Evolutionary conservation across 495 filamentous ascomycete species (phyloP).

Genomic region (Xylaria telfairii): DNA sequence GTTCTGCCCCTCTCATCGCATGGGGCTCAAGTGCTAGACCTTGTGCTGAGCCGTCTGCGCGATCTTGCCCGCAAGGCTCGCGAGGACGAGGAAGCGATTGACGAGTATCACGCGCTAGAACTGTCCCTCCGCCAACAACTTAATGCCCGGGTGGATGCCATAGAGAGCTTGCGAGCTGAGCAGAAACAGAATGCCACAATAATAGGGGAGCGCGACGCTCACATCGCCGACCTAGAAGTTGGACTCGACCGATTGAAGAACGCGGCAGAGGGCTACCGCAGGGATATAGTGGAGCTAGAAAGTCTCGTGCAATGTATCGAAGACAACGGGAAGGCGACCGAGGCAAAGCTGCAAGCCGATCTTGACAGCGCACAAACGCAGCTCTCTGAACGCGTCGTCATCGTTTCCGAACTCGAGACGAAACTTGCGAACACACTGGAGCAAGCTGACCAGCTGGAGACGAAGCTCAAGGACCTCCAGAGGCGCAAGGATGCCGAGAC

Average conservation of each 20-base stretch:
- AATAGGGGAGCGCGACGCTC: slow-evolving; percentile 45
- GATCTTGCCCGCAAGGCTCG: slow-evolving; percentile 52
- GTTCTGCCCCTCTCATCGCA: slow-evolving; percentile 50
- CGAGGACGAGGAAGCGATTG: slow-evolving; percentile 61
- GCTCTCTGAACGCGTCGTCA: slow-evolving; percentile 45
- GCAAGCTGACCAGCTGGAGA: slow-evolving; percentile 41
- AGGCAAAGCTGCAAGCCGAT: slow-evolving; percentile 36
- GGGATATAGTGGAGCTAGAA: slow-evolving; percentile 69
- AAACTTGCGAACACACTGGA: slow-evolving; percentile 34
- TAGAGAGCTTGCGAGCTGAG: slow-evolving; percentile 49
- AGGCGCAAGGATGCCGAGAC: slow-evolving; percentile 49
- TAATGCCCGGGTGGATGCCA: slow-evolving; percentile 47
- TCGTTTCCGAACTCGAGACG: slow-evolving; percentile 45
- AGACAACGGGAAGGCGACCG: slow-evolving; percentile 6
- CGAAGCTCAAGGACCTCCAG: slow-evolving; percentile 51
- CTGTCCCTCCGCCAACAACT: slow-evolving; percentile 56
- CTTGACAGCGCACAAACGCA: slow-evolving; percentile 43
- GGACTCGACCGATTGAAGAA: slow-evolving; percentile 65
- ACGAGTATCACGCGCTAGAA: slow-evolving; percentile 60
- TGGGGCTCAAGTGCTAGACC: slow-evolving; percentile 54
- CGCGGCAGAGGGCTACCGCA: slow-evolving; percentile 67
- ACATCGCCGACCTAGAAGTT: slow-evolving; percentile 62
- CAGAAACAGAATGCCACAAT: slow-evolving; percentile 53
- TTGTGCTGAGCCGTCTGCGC: slow-evolving; percentile 50
- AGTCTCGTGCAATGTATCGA: slow-evolving; percentile 26